Conservation (phyloP, 352 stramenopile species). For the Halophytophthora batemanensis region DNA sequence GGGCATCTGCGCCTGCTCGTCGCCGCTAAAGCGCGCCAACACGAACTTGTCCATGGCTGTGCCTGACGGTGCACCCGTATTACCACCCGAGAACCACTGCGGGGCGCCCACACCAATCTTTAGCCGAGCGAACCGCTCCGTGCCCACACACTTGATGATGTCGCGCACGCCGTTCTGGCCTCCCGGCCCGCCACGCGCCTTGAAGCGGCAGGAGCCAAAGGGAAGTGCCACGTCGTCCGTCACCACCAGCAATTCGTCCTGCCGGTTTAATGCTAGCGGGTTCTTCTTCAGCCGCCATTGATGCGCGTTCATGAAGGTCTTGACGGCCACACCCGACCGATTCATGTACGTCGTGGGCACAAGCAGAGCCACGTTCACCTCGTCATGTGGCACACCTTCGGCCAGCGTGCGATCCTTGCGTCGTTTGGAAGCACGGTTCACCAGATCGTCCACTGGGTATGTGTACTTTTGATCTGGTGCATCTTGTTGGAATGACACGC, state of each 20-base stretch:
- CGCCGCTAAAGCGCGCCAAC: conserved; percentile 65
- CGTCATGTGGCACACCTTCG: conserved; percentile 67
- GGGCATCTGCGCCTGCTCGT: conserved; percentile 74
- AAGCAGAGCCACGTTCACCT: conserved; percentile 75
- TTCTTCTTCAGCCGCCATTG: conserved; percentile 86
- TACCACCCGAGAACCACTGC: conserved; percentile 71
- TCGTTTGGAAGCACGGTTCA: conserved; percentile 69
- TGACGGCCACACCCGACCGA: conserved; percentile 69
- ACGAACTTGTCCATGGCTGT: conserved; percentile 85
- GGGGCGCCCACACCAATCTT: conserved; percentile 78
- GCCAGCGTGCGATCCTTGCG: conserved; percentile 71
- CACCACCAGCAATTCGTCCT: conserved; percentile 83
- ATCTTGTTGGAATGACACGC: conserved; percentile 62
- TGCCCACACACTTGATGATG: conserved; percentile 82
- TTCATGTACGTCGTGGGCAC: conserved; percentile 86
- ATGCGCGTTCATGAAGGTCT: conserved; percentile 77
- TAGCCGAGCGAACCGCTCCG: conserved; percentile 79
- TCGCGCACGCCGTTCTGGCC: conserved; percentile 83
- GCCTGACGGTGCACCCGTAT: conserved; percentile 63
- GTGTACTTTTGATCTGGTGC: conserved; percentile 28
- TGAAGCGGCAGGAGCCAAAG: conserved; percentile 82
- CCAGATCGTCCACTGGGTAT: conserved; percentile 66
- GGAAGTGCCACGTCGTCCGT: conserved; percentile 79
- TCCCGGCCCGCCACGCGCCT: conserved; percentile 66
- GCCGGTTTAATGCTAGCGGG: conserved; percentile 65